Conservation (phyloP, 768 basidiomycete genomes). For the Boletus subparvulus region DNA sequence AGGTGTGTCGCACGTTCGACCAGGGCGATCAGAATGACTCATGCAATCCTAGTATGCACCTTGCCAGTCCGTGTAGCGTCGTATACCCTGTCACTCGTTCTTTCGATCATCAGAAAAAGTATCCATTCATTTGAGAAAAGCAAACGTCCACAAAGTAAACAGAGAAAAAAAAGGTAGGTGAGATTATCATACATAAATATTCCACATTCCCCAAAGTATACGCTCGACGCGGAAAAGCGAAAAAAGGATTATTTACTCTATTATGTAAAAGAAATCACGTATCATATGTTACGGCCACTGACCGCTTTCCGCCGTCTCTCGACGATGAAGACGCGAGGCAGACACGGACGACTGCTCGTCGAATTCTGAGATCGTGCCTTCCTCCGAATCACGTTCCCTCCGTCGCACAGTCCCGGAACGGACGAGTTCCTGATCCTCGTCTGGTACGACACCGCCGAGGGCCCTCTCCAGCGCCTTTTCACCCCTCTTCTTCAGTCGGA, state of each 20-base stretch:
- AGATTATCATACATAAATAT: constrained; percentile 36
- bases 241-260: constrained; percentile 11
- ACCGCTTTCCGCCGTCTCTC: constrained; percentile 43
- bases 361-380: constrained; percentile 49
- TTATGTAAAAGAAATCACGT: constrained; percentile 16
- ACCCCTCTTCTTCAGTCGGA: constrained; percentile 86
- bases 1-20: constrained; percentile 11
- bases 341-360: constrained; percentile 38
- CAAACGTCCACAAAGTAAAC: constrained; percentile 1
- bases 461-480: constrained; percentile 77
- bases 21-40: neutral
- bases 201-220: constrained; percentile 20
- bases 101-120: neutral
- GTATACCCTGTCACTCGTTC: neutral
- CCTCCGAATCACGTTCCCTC: constrained; percentile 40
- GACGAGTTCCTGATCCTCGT: constrained; percentile 33
- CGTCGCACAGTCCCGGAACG: constrained; percentile 36
- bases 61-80: constrained; percentile 2
- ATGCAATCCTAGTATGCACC: constrained; percentile 16
- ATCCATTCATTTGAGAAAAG: constrained; percentile 15
- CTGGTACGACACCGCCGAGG: constrained; percentile 36
- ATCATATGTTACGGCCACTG: constrained; percentile 25
- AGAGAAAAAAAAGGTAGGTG: constrained; percentile 8
- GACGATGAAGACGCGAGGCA: constrained; percentile 38
- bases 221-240: neutral